These are phyloP conservation scores for Leccinum pellstonianum DNA, from an alignment of 768 basidiomycete genomes.

Conservation along the genomic window DNA sequence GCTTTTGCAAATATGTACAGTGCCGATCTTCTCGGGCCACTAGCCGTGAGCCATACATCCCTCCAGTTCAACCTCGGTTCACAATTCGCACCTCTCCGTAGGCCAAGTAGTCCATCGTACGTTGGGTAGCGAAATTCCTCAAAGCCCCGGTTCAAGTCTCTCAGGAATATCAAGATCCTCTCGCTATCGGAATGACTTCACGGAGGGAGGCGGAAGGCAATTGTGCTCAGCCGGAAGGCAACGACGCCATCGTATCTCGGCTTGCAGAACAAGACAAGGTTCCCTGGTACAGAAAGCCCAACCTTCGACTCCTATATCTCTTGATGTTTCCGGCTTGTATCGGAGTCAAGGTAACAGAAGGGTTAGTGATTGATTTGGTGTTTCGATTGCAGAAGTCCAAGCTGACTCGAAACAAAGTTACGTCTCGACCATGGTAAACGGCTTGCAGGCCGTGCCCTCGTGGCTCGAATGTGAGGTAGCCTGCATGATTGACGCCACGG, in stretches of 20 bases:
- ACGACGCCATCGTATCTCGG: constrained; percentile 16
- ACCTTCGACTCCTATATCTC: neutral
- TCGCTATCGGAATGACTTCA: constrained; percentile 6
- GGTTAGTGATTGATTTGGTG: too few species aligned
- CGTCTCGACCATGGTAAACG: too few species aligned
- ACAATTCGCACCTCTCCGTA: neutral
- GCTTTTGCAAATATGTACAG: too few species aligned
- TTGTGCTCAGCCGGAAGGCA: neutral
- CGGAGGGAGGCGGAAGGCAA: neutral
- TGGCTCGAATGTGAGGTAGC: too few species aligned
- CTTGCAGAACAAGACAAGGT: constrained; percentile 42
- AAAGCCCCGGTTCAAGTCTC: neutral
- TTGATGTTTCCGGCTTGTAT: neutral
- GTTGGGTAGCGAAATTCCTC: neutral
- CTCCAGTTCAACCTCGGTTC: neutral
- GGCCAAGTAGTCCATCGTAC: neutral
- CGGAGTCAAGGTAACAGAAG: too few species aligned
- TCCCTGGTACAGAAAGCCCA: constrained; percentile 64
- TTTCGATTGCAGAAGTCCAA: too few species aligned
- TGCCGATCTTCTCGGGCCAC: too few species aligned
- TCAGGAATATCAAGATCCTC: neutral
- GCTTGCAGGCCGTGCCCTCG: too few species aligned
- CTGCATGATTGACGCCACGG: too few species aligned
- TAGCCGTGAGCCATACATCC: neutral
- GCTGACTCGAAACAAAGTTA: too few species aligned